phyloP scores from a whole-genome alignment of 73 alveolate genomes.

The Paramecium sexaurelia region DNA sequence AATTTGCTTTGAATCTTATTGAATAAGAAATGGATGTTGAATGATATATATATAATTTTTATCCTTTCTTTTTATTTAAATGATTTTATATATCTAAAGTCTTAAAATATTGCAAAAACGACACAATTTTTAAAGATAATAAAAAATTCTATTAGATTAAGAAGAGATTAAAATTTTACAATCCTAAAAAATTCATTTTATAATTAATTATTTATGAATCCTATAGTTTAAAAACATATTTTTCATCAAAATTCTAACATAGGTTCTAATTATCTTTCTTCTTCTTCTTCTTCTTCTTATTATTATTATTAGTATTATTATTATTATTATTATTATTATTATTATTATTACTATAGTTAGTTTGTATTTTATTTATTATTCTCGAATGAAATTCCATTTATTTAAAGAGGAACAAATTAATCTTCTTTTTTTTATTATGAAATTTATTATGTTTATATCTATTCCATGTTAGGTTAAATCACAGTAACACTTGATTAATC shows the following conservation, averaged over 20 bases:
- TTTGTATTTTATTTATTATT: not conserved
- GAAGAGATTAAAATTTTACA: no score
- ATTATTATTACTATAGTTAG: not conserved
- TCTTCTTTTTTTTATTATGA: not conserved
- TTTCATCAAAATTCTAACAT: not conserved
- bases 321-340: not conserved
- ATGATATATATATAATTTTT: not conserved
- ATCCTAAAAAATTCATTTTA: no score
- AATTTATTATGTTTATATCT: not conserved
- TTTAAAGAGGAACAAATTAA: not conserved
- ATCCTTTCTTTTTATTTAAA: no score
- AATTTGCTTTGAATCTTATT: constrained; percentile 1
- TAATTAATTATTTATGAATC: no score
- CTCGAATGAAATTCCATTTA: not conserved
- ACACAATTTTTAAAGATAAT: no score
- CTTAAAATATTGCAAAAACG: no score
- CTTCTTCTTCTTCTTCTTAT: not conserved
- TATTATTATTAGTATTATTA: not conserved
- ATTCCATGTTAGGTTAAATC: not conserved
- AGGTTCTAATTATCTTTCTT: not conserved
- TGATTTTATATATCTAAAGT: no score
- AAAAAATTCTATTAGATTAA: no score
- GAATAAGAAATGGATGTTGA: constrained; percentile 4
- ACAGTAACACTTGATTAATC: not conserved
- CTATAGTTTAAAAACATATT: not conserved